These are phyloP conservation scores for Phaffia australis DNA, from an alignment of 768 basidiomycete genomes.

Conservation along the genomic window DNA sequence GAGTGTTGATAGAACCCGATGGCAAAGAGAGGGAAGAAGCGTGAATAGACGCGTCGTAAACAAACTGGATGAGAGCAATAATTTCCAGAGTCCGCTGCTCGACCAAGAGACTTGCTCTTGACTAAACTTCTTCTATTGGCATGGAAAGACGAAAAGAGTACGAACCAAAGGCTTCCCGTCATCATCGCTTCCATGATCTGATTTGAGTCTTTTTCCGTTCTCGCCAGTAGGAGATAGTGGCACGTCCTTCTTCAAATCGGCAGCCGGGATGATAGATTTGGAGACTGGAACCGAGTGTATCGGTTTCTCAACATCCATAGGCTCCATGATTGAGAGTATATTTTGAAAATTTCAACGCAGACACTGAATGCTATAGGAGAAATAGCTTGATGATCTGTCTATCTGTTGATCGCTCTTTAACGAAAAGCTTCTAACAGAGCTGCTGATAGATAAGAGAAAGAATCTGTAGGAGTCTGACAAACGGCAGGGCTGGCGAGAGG, in stretches of 20 bases:
- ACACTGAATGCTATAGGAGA: too few relatives aligned
- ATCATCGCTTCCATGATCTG: background rate
- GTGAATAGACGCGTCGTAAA: background rate
- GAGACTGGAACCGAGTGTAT: background rate
- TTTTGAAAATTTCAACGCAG: too few relatives aligned
- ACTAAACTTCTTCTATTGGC: background rate
- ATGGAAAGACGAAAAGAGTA: too few relatives aligned
- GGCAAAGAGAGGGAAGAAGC: too few relatives aligned
- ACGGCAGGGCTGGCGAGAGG: too few relatives aligned
- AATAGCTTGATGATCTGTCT: too few relatives aligned
- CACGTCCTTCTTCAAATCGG: background rate
- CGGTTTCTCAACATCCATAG: background rate
- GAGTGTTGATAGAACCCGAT: too few relatives aligned
- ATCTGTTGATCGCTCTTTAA: too few relatives aligned
- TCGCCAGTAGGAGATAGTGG: background rate
- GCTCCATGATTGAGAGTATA: constrained; percentile 1
- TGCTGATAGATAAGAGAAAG: too few relatives aligned
- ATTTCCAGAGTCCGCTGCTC: background rate
- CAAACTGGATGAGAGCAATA: background rate
- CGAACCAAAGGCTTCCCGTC: background rate
- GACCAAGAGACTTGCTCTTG: background rate
- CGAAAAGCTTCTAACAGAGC: too few relatives aligned
- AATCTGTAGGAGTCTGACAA: too few relatives aligned
- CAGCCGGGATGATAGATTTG: background rate
- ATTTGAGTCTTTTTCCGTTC: background rate